Percentiles rank a stretch among this genome's conserved stretches.
These are phyloP conservation scores for Fusarium sterilihyphosum DNA, from an alignment of 2,329 filamentous ascomycete genomes.

Conservation along the genomic window DNA sequence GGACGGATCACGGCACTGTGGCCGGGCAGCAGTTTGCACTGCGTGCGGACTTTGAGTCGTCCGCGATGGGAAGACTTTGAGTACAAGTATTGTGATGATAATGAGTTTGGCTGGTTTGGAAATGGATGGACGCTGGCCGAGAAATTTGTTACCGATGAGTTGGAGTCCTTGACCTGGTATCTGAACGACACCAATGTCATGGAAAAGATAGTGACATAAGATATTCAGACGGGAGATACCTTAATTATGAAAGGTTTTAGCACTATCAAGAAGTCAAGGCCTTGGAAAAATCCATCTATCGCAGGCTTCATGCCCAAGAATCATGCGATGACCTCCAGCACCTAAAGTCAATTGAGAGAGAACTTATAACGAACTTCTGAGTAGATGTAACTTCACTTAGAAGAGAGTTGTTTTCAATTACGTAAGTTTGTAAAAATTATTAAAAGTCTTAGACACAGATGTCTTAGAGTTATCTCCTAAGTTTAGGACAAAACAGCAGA, in stretches of 20 bases:
- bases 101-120: constrained; percentile 19
- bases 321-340: too few species aligned
- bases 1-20: constrained; percentile 1
- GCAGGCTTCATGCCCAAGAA: too few species aligned
- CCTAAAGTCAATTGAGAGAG: too few species aligned
- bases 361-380: too few species aligned
- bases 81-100: constrained; percentile 9
- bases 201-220: background rate
- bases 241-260: too few species aligned
- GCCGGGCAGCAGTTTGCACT: constrained; percentile 14
- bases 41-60: constrained; percentile 1
- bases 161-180: constrained; percentile 21
- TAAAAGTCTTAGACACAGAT: background rate
- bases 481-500: accelerated
- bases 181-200: constrained; percentile 8
- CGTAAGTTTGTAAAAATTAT: background rate
- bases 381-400: background rate
- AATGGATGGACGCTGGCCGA: constrained; percentile 20
- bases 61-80: constrained; percentile 17
- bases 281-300: too few species aligned
- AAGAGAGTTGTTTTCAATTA: background rate
- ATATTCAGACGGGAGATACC: accelerated
- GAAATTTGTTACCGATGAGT: constrained; percentile 1
- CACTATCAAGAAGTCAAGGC: too few species aligned
- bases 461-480: background rate